These are phyloP conservation scores for Bombardia bombarda DNA, from an alignment of 495 filamentous ascomycete genomes.

Conservation along the genomic window DNA sequence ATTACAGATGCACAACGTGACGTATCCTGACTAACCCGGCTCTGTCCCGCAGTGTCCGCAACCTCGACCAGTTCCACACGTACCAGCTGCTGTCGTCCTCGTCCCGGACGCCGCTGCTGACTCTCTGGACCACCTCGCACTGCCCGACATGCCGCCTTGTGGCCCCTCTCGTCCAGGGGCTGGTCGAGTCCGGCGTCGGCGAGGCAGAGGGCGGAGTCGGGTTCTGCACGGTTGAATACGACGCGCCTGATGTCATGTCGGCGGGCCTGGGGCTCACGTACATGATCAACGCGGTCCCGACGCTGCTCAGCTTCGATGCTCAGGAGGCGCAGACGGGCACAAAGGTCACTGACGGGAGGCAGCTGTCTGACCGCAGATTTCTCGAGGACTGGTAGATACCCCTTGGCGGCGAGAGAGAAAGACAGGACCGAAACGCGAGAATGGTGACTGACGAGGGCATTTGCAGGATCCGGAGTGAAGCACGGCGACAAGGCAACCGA, in stretches of 20 bases:
- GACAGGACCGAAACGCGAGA: not conserved
- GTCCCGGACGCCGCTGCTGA: slow-evolving; percentile 52
- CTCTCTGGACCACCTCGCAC: slow-evolving; percentile 62
- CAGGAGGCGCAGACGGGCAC: slow-evolving; percentile 49
- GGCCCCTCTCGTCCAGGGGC: slow-evolving; percentile 41
- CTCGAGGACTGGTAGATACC: slow-evolving; percentile 37
- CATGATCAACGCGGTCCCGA: slow-evolving; percentile 58
- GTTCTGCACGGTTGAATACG: slow-evolving; percentile 55
- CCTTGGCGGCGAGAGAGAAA: not conserved
- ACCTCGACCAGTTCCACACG: slow-evolving; percentile 51
- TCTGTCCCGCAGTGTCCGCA: slow-evolving; percentile 39
- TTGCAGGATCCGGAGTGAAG: slow-evolving; percentile 46
- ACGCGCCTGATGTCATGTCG: slow-evolving; percentile 48
- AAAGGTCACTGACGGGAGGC: slow-evolving; percentile 43
- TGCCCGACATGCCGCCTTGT: slow-evolving; percentile 52
- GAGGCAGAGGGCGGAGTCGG: slow-evolving; percentile 52
- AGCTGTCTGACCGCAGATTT: slow-evolving; percentile 45
- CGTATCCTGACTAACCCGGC: not conserved
- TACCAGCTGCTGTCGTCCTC: slow-evolving; percentile 52
- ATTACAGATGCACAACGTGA: not conserved
- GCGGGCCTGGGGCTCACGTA: slow-evolving; percentile 47
- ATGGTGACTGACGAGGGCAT: slow-evolving; percentile 9
- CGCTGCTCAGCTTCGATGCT: slow-evolving; percentile 58
- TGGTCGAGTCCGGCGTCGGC: slow-evolving; percentile 50
- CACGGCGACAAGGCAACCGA: slow-evolving; percentile 37